These are phyloP conservation scores for Periconia digitata DNA, from an alignment of 2,329 filamentous ascomycete genomes.

Conservation along the genomic window DNA sequence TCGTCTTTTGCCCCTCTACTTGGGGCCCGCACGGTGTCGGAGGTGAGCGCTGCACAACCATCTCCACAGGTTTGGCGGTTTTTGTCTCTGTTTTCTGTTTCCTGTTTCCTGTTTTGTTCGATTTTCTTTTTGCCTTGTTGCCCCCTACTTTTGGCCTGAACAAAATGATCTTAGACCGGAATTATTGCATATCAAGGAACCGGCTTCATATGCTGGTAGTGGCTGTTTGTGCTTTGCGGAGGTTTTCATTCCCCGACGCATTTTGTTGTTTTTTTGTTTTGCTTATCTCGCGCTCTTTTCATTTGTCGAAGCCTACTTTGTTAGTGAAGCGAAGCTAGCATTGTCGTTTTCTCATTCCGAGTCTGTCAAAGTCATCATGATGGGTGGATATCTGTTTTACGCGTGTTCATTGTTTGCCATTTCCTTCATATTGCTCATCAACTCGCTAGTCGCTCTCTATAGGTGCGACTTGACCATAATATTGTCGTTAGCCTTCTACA, in stretches of 20 bases:
- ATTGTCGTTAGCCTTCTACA: no score
- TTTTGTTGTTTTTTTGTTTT: background rate
- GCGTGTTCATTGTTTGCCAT: background rate
- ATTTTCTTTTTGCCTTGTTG: background rate
- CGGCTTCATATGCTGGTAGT: slow-evolving; percentile 3
- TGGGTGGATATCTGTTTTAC: background rate
- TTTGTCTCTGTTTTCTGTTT: slow-evolving; percentile 2
- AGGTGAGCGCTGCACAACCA: slow-evolving; percentile 4
- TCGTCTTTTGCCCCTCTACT: no score
- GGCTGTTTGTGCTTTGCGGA: slow-evolving; percentile 4
- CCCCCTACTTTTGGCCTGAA: background rate
- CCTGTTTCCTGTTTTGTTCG: background rate
- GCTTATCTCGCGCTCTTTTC: background rate
- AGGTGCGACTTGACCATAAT: no score
- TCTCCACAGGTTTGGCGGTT: slow-evolving; percentile 6
- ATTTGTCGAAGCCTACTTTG: background rate
- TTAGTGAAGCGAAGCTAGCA: background rate
- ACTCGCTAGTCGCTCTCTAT: no score
- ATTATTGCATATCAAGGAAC: slow-evolving; percentile 1
- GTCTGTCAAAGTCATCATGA: background rate
- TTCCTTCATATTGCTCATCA: no score
- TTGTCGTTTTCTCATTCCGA: background rate
- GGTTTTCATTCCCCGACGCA: background rate
- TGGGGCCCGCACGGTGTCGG: slow-evolving; percentile 5
- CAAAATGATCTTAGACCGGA: slow-evolving; percentile 5